A percentile compares a stretch with the other conserved stretches of the same genome.
Conservation (phyloP, 2,329 filamentous ascomycete species). For the Beauveria caledonica region DNA sequence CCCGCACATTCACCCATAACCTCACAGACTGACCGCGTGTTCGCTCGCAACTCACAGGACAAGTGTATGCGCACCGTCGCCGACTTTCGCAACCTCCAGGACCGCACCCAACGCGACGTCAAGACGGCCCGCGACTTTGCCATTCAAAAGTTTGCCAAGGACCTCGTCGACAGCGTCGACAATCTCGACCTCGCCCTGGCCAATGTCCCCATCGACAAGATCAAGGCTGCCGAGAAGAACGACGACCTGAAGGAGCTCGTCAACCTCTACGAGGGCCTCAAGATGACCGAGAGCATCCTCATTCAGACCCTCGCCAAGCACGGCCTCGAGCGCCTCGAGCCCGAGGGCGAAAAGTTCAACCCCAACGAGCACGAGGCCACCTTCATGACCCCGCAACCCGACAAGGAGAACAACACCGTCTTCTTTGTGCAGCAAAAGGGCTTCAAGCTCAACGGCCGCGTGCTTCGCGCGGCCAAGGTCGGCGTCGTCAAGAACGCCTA, state of each 20-base stretch:
- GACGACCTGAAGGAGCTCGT: slow-evolving; percentile 62
- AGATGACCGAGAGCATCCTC: slow-evolving; percentile 89
- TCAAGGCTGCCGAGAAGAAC: slow-evolving; percentile 42
- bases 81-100: slow-evolving; percentile 96
- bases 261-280: slow-evolving; percentile 78
- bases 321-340: slow-evolving; percentile 83
- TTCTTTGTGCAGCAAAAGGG: slow-evolving; percentile 94
- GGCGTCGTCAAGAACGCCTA: slow-evolving; percentile 82
- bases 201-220: slow-evolving; percentile 68
- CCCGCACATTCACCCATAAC: neutral
- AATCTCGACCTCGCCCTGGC: slow-evolving; percentile 90
- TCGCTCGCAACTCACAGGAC: slow-evolving; percentile 52
- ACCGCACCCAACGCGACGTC: slow-evolving; percentile 85
- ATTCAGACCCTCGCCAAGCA: slow-evolving; percentile 88
- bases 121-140: slow-evolving; percentile 84
- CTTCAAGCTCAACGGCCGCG: slow-evolving; percentile 83
- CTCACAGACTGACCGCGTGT: neutral
- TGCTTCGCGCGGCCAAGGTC: slow-evolving; percentile 89
- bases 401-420: slow-evolving; percentile 83
- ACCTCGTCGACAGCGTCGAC: slow-evolving; percentile 90
- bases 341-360: slow-evolving; percentile 80
- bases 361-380: slow-evolving; percentile 95
- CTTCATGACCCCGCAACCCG: slow-evolving; percentile 82
- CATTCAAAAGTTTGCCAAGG: slow-evolving; percentile 90
- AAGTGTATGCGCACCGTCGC: slow-evolving; percentile 89